Evolutionary conservation across 2,329 filamentous ascomycete species (phyloP), one percentile per base, ranked within the genome.

Genomic region (Fusarium drepaniforme): DNA sequence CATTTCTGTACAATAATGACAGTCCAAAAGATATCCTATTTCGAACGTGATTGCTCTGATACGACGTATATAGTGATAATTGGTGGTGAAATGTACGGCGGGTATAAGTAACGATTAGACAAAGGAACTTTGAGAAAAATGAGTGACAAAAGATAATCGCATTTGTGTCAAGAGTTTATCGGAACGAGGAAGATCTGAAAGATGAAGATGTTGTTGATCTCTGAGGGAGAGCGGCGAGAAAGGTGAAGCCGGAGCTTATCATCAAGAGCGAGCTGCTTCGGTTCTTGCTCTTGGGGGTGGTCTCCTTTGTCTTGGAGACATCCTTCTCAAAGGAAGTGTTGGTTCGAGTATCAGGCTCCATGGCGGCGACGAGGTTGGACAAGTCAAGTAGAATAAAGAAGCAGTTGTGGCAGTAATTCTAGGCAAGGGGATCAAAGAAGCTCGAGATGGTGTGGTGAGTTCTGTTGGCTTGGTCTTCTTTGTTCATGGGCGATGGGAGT

Each of bases 231-330:
- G 77, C 77, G 40, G 77, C 77, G 18, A 79, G 68, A 60, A 79
- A 79, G 33, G 77, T 79, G 64, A 79, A 78, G 72, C 77, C 77
- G 11, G 77, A 79, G 33, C 76, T 79, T 64, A 79, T 77, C 68
- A 77, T 79, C 37, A 78, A 68, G 56, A 79, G 70, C 21, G 77
- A 79, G 42, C 74, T 71, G 61, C 77, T 79, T 68, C 77, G 64
- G 51, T 53, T 71, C 67, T 79, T 79, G 61, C 65, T 60, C 67
- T 78, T 79, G 23, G 67, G 64, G 28, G 60, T 56, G 59, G 71
- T 70, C 40, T 79, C 74, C 70, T 77, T 79, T 71, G 77, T 76
- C 72, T 78, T 78, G 61, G 64, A 67, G 42, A 74, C 58, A 56
- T 76, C 72, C 67, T 79, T 79, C 49, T 77, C 76, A 77, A 79